These are phyloP conservation scores for Talaromyces rugulosus DNA, from an alignment of 2,329 filamentous ascomycete species.

Conservation along the genomic window DNA sequence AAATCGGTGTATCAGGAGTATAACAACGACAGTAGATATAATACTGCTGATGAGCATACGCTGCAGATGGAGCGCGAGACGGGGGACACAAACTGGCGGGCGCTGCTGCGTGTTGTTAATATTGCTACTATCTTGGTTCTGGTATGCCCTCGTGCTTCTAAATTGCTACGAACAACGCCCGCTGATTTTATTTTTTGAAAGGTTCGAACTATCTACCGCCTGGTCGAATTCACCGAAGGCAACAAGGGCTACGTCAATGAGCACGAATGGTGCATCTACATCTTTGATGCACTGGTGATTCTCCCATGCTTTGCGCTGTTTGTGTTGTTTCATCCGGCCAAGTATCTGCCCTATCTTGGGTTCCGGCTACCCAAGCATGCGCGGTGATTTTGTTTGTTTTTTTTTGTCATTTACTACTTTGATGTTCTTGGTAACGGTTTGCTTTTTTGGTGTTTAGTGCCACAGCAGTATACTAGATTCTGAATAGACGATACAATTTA, in stretches of 20 bases:
- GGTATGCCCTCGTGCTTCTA: slow-evolving; percentile 16
- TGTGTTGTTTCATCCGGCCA: slow-evolving; percentile 30
- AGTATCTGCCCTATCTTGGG: slow-evolving; percentile 31
- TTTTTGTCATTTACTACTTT: neutral
- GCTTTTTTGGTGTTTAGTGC: neutral
- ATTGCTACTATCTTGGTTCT: slow-evolving; percentile 27
- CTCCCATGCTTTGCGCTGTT: slow-evolving; percentile 25
- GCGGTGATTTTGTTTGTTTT: slow-evolving; percentile 15
- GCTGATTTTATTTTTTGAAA: neutral
- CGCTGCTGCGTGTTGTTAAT: slow-evolving; percentile 28
- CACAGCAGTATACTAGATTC: too few relatives aligned
- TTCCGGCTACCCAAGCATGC: slow-evolving; percentile 29
- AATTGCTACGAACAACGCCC: slow-evolving; percentile 16
- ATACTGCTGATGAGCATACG: neutral
- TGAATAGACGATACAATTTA: too few relatives aligned
- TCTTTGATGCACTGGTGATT: slow-evolving; percentile 43
- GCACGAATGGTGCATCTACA: slow-evolving; percentile 42
- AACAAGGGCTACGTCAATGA: slow-evolving; percentile 36
- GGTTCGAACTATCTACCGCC: slow-evolving; percentile 44
- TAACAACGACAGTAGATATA: neutral
- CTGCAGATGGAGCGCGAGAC: slow-evolving; percentile 19
- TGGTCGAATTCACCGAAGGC: slow-evolving; percentile 47
- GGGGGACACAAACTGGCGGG: slow-evolving; percentile 27
- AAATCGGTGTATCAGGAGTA: slow-evolving; percentile 23
- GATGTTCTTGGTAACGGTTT: neutral